Evolutionary conservation across 202 grass and related monocot species (phyloP).

Genomic region (Zizania palustris): DNA sequence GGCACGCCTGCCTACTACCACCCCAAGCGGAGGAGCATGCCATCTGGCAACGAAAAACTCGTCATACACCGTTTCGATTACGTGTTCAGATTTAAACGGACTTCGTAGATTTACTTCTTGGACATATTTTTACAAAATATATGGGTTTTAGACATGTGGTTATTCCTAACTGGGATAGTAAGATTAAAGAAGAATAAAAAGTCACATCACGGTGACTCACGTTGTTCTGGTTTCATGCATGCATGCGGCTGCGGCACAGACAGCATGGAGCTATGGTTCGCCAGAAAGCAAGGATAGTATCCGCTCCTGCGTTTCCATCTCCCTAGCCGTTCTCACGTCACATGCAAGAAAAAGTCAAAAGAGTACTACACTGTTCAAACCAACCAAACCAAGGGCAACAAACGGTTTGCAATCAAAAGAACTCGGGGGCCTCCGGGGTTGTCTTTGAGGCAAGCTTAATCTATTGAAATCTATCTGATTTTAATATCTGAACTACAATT

Average conservation of each 20-base stretch:
- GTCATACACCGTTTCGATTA: no score
- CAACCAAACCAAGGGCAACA: constrained; percentile 32
- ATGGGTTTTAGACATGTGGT: not conserved
- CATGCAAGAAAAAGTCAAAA: constrained; percentile 45
- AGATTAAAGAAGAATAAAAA: not conserved
- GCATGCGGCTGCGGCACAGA: not conserved
- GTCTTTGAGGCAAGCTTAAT: constrained; percentile 32
- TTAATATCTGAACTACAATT: not conserved
- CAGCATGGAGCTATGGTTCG: not conserved
- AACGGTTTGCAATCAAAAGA: constrained; percentile 29
- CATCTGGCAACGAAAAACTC: no score
- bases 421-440: constrained; percentile 24
- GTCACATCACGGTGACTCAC: not conserved
- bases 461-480: constrained; percentile 4
- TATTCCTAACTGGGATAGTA: not conserved
- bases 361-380: constrained; percentile 34
- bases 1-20: no score
- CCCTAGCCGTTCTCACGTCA: not conserved
- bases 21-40: no score
- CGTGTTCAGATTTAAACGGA: no score
- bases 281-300: not conserved
- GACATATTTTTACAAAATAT: no score
- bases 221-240: not conserved
- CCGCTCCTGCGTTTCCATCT: constrained; percentile 15
- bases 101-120: no score